Base-by-base conservation (phyloP, 2,329 filamentous ascomycete genomes). In the Seiridium unicorne region DNA sequence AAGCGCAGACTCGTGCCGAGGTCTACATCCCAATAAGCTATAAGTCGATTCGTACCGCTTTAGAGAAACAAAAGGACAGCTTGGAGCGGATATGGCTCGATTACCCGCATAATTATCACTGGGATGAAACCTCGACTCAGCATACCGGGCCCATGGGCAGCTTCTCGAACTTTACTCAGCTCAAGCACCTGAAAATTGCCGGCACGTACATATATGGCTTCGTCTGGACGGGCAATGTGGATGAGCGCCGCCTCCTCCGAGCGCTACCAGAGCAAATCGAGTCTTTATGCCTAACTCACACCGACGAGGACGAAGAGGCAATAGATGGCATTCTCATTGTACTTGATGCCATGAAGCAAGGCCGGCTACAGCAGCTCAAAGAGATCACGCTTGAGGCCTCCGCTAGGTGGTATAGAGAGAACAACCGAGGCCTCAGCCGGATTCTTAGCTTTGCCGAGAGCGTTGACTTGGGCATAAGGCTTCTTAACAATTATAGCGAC, bases 301-400 rank as follows among this genome's bases (percentile, higher is more conserved):
- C 60, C 11, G 60, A 62, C 10, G 60, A 62, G 36, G 60, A 62
- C 44, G 60, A 62, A 5, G 60, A 62, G 54, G 54, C 58, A 11
- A n/a, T 60, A 5, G 53, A 54, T 26, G 60, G 60, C 7, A 31
- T 58, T 5, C 9, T 18, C 5, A 7, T 44, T 38, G 26, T 62
- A 18, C 6, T 62, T 31, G 31, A 47, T 8, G 58, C 58, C 49
- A 60, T 49, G 42, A 36, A 18, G 9, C 34, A 44, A 11, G 60
- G 60, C 26, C 42, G 44, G 9, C 18, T 60, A 1, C 46, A 32
- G 8, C 9, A 60, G 11, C 26, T 62, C 8, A 49, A 10, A 3
- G n/a, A 55, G 34, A 7, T 62, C 51, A 11, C 9, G 42, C 48
- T 62, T 35, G 60, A 62, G 5, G 49, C 58, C 31, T 36, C 42